A percentile compares a stretch with the other conserved stretches of the same genome.
Evolutionary conservation across 495 filamentous ascomycete genomes (phyloP).

Genomic region (Talaromyces stipitatus): DNA sequence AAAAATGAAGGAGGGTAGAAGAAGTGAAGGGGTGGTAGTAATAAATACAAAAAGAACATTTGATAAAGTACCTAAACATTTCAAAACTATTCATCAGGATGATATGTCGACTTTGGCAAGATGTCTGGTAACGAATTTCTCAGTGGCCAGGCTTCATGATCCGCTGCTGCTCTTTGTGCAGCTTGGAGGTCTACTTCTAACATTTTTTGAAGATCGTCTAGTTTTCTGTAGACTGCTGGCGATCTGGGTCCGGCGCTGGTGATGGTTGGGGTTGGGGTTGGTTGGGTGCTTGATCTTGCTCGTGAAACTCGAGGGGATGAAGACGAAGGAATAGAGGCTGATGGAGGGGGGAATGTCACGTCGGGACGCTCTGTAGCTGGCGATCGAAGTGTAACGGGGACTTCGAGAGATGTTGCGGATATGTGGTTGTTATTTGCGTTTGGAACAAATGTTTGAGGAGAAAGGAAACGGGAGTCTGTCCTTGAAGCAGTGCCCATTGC

Average conservation of each 20-base stretch:
- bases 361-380: not conserved
- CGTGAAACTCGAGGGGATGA: not conserved
- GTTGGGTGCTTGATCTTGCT: not conserved
- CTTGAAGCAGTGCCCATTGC: not conserved
- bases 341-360: not conserved
- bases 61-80: not conserved
- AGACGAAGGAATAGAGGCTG: not conserved
- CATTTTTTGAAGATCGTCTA: not conserved
- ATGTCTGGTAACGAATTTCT: not conserved
- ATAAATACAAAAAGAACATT: not conserved
- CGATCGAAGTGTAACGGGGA: not conserved
- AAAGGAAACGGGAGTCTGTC: not conserved
- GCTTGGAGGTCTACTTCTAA: conserved; percentile 1
- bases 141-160: conserved; percentile 1
- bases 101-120: conserved; percentile 1
- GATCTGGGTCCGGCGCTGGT: not conserved
- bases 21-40: not conserved
- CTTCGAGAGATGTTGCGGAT: not conserved
- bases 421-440: not conserved
- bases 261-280: not conserved
- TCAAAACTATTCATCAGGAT: not conserved
- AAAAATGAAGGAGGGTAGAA: no score
- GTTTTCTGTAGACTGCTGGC: not conserved
- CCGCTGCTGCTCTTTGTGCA: not conserved
- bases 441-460: not conserved